A percentile compares a stretch with the other conserved stretches of the same genome.
phyloP scores from a whole-genome alignment of 768 basidiomycete genomes.

The Leccinum rimulosum region DNA sequence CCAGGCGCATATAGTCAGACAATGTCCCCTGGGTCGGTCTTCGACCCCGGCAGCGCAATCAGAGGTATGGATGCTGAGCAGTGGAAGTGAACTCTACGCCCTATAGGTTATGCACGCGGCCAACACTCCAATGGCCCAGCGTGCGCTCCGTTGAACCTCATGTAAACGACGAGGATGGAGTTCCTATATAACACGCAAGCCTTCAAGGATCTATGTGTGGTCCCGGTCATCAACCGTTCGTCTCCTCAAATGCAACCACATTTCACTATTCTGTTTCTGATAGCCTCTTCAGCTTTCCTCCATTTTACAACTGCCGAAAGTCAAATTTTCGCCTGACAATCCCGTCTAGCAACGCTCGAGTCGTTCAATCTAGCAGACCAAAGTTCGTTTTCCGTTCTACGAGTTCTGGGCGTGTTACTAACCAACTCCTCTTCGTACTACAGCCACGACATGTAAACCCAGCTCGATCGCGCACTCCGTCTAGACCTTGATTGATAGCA shows the following conservation, averaged over 20 bases:
- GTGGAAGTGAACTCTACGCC: background rate
- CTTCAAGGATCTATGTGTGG: background rate
- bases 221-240: background rate
- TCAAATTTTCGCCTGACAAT: background rate
- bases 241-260: constrained; percentile 5
- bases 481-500: constrained; percentile 3
- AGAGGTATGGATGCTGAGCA: background rate
- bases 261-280: background rate
- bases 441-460: background rate
- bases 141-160: background rate
- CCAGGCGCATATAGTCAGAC: background rate
- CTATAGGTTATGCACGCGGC: no score
- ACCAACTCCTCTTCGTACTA: background rate
- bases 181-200: constrained; percentile 2
- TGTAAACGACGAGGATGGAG: background rate
- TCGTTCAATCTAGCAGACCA: background rate
- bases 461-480: constrained; percentile 2
- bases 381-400: background rate
- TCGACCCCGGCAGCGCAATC: no score
- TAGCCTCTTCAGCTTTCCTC: background rate
- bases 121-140: background rate
- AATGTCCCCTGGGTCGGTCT: background rate
- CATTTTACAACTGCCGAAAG: no score
- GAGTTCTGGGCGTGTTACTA: background rate
- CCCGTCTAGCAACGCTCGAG: background rate